These are phyloP conservation scores for Polyporus tsugae DNA, from an alignment of 1,284 basidiomycete genomes.

Conservation along the genomic window DNA sequence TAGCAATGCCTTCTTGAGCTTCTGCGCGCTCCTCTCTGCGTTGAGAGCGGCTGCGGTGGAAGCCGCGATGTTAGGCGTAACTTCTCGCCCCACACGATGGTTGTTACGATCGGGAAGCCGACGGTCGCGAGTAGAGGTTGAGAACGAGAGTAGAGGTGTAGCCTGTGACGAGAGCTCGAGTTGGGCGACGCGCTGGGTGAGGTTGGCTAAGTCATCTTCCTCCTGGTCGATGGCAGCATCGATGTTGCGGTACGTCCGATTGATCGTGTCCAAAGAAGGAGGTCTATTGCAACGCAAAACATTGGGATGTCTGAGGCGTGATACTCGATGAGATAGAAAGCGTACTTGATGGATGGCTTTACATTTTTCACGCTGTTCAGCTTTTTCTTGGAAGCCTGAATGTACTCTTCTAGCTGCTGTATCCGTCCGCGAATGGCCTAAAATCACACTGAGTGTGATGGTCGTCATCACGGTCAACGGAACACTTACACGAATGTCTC, in stretches of 20 bases:
- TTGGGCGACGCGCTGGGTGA: conserved; percentile 64
- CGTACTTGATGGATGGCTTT: conserved; percentile 68
- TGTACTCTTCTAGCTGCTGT: conserved; percentile 79
- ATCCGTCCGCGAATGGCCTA: conserved; percentile 76
- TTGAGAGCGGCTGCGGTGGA: conserved; percentile 82
- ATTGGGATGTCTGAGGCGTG: not conserved
- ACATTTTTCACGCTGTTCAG: conserved; percentile 71
- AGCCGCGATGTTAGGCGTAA: conserved; percentile 66
- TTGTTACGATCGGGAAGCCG: conserved; percentile 45
- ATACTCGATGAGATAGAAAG: not conserved
- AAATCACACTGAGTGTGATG: not conserved
- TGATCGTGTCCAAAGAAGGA: conserved; percentile 85
- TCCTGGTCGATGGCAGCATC: conserved; percentile 74
- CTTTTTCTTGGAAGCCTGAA: conserved; percentile 75
- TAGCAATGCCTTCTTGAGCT: conserved; percentile 74
- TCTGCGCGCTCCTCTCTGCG: conserved; percentile 75
- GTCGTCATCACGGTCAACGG: not conserved
- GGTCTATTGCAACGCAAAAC: conserved; percentile 53
- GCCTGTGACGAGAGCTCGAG: conserved; percentile 51
- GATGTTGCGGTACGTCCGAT: conserved; percentile 86
- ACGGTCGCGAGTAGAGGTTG: conserved; percentile 45
- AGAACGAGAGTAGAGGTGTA: conserved; percentile 14
- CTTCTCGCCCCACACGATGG: conserved; percentile 45
- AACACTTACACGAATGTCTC: conserved; percentile 67
- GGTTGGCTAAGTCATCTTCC: conserved; percentile 60